A percentile compares a stretch with the other conserved stretches of the same genome.
Conservation (phyloP, 1,139 yeast genomes). For the Yamadazyma siamensis region DNA sequence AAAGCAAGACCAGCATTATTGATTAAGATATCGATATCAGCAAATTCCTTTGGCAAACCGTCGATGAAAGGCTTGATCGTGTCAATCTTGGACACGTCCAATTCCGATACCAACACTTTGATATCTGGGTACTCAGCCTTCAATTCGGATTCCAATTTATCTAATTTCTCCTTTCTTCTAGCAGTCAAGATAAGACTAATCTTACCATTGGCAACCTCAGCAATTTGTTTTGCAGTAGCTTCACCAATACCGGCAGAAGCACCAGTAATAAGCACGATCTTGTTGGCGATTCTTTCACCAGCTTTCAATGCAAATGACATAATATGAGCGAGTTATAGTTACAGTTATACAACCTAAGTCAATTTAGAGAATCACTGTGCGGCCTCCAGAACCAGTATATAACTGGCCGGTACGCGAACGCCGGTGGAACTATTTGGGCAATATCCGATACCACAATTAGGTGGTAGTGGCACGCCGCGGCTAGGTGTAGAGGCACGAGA, state of each 20-base stretch:
- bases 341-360: no score
- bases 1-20: slow-evolving; percentile 46
- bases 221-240: slow-evolving; percentile 40
- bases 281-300: slow-evolving; percentile 58
- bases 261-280: slow-evolving; percentile 65
- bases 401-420: no score
- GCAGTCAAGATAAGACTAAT: slow-evolving; percentile 41
- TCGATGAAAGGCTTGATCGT: slow-evolving; percentile 31
- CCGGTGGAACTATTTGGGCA: no score
- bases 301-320: slow-evolving; percentile 54
- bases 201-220: slow-evolving; percentile 36
- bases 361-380: no score
- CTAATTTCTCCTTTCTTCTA: slow-evolving; percentile 37
- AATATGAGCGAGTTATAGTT: no score
- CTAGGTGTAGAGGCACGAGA: no score
- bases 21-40: slow-evolving; percentile 37
- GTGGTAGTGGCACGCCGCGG: no score
- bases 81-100: slow-evolving; percentile 37
- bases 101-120: slow-evolving; percentile 21
- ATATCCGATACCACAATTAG: no score
- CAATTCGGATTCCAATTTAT: slow-evolving; percentile 26
- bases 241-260: slow-evolving; percentile 67
- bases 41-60: slow-evolving; percentile 31
- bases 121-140: slow-evolving; percentile 22
- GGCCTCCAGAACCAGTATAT: no score